Evolutionary conservation across 306 rosid genomes (phyloP), one percentile per base, ranked within the genome.

Genomic region (Malus fusca): DNA sequence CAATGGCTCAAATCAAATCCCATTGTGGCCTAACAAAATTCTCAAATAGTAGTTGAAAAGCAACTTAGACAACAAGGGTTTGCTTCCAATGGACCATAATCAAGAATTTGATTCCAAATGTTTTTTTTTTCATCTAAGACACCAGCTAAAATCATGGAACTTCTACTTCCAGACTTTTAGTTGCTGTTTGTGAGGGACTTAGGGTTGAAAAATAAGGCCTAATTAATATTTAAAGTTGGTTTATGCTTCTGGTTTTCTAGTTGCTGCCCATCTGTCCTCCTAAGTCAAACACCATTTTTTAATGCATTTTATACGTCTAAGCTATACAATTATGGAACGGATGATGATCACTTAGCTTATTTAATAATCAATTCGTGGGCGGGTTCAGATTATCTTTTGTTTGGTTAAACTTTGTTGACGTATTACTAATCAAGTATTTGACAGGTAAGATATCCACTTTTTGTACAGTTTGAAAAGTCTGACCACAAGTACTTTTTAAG

Each of bases 381-480:
- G 60, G 72, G 55, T 65, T 21, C 52, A 35, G 72, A 71, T 74
- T 74, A 75, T 1, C 9, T 37, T 74, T 21, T 19, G 8, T 33
- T 77, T 25, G 61, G 76, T 77, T 59, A 31, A 51, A 51, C 66
- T 72, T 18, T 68, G 66, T 46, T 14, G 0, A 14, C 19, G 1
- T 46, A 46, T 69, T 69, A 43, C 11, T 65, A 60, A 22, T 42
- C 33, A 37, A 59, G 84, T 43, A 67, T 51, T 42, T 80, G 85
- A 73, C 83, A 68, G 68, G 78, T 72, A 73, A 46, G 11, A 44
- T 63, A 73, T 84, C 77, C 71, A 55, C 72, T 14, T 78, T 78
- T 68, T 58, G 23, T 85, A 53, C 91, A 86, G 88, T 84, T 51
- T 73, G 86, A 87, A 63, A 86, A 76, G 84, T 83, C 89, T 87